These are phyloP conservation scores for Chlamydomonas eustigma DNA, from an alignment of 139 green algal species.

Conservation along the genomic window DNA sequence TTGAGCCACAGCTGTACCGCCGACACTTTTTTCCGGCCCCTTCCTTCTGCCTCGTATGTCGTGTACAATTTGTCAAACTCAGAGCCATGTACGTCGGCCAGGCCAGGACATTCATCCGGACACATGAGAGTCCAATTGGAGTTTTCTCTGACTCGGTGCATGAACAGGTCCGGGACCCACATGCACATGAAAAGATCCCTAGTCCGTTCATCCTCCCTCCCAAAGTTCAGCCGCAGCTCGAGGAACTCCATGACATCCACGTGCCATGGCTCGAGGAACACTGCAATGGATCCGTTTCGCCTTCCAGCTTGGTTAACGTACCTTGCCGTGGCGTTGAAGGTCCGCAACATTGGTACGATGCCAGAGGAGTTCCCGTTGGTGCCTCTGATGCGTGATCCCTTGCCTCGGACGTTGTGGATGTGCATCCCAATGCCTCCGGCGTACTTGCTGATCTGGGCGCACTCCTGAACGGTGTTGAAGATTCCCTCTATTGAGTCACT, in stretches of 20 bases:
- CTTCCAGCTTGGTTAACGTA: constrained; percentile 29
- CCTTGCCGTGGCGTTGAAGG: constrained; percentile 33
- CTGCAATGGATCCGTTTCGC: constrained; percentile 21
- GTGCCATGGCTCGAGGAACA: constrained; percentile 72
- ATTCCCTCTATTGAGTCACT: constrained; percentile 42
- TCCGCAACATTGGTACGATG: constrained; percentile 36
- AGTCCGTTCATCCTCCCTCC: constrained; percentile 52
- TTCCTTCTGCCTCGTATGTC: constrained; percentile 16
- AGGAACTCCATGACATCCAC: constrained; percentile 61
- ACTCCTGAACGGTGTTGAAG: constrained; percentile 35
- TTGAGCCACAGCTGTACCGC: constrained; percentile 27
- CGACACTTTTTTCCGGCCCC: background rate
- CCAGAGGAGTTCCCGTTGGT: constrained; percentile 33
- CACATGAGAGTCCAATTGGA: constrained; percentile 53
- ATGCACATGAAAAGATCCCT: constrained; percentile 64
- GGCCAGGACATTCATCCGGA: constrained; percentile 62
- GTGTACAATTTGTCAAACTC: constrained; percentile 78
- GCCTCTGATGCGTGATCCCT: constrained; percentile 7
- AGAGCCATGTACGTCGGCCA: constrained; percentile 34
- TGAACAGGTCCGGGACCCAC: constrained; percentile 66
- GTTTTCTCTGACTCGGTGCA: constrained; percentile 44
- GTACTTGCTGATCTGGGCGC: constrained; percentile 35
- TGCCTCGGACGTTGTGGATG: constrained; percentile 29
- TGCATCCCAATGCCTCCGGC: constrained; percentile 36
- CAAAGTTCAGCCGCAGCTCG: constrained; percentile 65